Base-by-base conservation (phyloP, 1,139 yeast genomes). In the Hyphopichia burtonii region DNA sequence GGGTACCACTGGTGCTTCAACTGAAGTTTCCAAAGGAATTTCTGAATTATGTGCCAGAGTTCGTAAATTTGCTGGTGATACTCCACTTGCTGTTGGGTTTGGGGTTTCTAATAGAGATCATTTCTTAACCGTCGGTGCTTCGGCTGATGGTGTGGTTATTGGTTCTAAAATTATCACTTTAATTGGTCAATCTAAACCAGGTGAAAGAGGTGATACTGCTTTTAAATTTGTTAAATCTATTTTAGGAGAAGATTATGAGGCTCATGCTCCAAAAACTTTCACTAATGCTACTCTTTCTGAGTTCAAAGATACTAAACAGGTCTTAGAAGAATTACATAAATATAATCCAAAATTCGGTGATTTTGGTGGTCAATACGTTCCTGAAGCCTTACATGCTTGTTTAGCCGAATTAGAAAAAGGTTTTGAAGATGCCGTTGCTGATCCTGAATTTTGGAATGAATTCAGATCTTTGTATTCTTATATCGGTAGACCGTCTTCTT, bases 361-460 rank as follows among this genome's bases (percentile, higher is more conserved):
- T 42, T 94, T 89, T 59, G 99, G 99, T 63, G 99, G 99, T 45
- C 99, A 93, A 69, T 93, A 87, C 60, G 98, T 94, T 30, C 99
- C 99, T 36, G 99, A 93, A 70, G 91, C 96, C 19, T 73, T 93
- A 57, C 94, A 91, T 65, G 80, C 96, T 36, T 93, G 98, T 72
- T 76, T 93, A 52, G 80, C 82, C 47, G 96, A 94, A 66, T 78
- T 94, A 46, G 98, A 93, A 68, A 73, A 64, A 44, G 97, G 90
- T 7, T 94, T 91, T 62, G 91, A 86, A 61, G 78, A 74, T 37
- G 96, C 97, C 15, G 82, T 83, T 49, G 89, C 91, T 31, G 98
- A 93, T 64, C 93, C 90, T 35, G 63, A 68, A 37, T 93, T 93
- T 75, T 93, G 99, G 99, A 85, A 83, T 44, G 99, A 94, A 59